These are phyloP conservation scores for Zymoseptoria tritici DNA, from an alignment of 2,329 filamentous ascomycete species.

Conservation along the genomic window DNA sequence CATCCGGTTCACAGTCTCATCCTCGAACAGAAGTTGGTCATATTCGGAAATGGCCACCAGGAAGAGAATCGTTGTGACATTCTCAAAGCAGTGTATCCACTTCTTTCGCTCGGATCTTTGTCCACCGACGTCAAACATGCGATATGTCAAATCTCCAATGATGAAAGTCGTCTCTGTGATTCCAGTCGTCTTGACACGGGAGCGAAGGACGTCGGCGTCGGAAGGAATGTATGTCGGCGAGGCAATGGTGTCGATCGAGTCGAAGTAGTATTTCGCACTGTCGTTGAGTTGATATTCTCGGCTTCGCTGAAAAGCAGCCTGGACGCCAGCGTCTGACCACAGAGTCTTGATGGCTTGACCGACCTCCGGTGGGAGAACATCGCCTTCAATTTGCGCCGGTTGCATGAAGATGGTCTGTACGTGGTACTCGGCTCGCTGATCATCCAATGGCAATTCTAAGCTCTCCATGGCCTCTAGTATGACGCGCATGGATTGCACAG, in stretches of 20 bases:
- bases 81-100: slow-evolving; percentile 99
- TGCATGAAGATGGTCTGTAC: slow-evolving; percentile 99
- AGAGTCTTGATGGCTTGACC: slow-evolving; percentile 85
- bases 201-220: slow-evolving; percentile 89
- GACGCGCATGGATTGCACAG: slow-evolving; percentile 62
- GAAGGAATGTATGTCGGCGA: slow-evolving; percentile 89
- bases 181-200: slow-evolving; percentile 95
- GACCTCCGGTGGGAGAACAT: slow-evolving; percentile 88
- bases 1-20: slow-evolving; percentile 76
- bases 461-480: slow-evolving; percentile 64
- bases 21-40: slow-evolving; percentile 90
- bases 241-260: slow-evolving; percentile 85
- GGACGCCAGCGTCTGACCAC: slow-evolving; percentile 88
- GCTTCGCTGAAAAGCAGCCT: slow-evolving; percentile 91
- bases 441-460: slow-evolving; percentile 72
- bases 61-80: slow-evolving; percentile 94
- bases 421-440: slow-evolving; percentile 90
- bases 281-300: slow-evolving; percentile 95
- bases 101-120: slow-evolving; percentile 96
- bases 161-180: slow-evolving; percentile 96
- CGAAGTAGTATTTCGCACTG: slow-evolving; percentile 96
- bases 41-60: slow-evolving; percentile 95
- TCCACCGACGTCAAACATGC: slow-evolving; percentile 96
- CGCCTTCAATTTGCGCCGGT: slow-evolving; percentile 90
- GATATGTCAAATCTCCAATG: slow-evolving; percentile 87